A percentile compares a stretch with the other conserved stretches of the same genome.
These are phyloP conservation scores for Fallopia convolvulus DNA, from an alignment of 148 eudicot species.

Conservation along the genomic window DNA sequence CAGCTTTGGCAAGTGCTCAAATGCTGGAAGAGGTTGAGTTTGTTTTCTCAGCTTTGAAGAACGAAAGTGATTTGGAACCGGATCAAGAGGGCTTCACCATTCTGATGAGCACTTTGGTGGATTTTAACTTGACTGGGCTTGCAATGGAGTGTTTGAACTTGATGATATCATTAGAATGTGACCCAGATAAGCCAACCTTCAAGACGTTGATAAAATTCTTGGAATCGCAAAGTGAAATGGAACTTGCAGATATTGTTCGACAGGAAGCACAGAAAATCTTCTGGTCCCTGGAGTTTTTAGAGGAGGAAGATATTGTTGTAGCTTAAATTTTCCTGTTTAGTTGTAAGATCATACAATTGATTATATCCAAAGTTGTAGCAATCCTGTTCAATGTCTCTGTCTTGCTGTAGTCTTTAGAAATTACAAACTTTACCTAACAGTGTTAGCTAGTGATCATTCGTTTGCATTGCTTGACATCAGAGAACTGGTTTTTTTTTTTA, in stretches of 20 bases:
- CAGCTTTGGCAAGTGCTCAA: constrained; percentile 41
- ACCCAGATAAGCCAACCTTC: constrained; percentile 43
- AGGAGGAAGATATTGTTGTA: constrained; percentile 24
- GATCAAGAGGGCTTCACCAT: constrained; percentile 40
- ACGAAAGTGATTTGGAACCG: constrained; percentile 30
- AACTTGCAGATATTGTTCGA: constrained; percentile 24
- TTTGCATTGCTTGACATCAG: neutral
- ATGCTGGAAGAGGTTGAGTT: constrained; percentile 29
- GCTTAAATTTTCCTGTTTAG: neutral
- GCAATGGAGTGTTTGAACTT: constrained; percentile 42
- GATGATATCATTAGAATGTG: constrained; percentile 43
- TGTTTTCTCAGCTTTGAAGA: constrained; percentile 29
- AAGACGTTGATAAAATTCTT: constrained; percentile 34
- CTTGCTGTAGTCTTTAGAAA: neutral
- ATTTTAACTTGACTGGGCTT: constrained; percentile 24
- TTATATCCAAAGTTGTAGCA: neutral
- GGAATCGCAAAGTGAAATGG: constrained; percentile 34
- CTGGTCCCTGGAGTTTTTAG: constrained; percentile 38
- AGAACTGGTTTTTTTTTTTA: neutral
- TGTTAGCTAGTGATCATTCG: no score
- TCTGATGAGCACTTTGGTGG: constrained; percentile 34
- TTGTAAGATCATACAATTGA: neutral
- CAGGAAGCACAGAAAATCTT: constrained; percentile 42
- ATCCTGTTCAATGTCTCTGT: neutral
- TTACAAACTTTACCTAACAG: no score